phyloP scores from a whole-genome alignment of 331 rosid species.

The Rosa hybrid region DNA sequence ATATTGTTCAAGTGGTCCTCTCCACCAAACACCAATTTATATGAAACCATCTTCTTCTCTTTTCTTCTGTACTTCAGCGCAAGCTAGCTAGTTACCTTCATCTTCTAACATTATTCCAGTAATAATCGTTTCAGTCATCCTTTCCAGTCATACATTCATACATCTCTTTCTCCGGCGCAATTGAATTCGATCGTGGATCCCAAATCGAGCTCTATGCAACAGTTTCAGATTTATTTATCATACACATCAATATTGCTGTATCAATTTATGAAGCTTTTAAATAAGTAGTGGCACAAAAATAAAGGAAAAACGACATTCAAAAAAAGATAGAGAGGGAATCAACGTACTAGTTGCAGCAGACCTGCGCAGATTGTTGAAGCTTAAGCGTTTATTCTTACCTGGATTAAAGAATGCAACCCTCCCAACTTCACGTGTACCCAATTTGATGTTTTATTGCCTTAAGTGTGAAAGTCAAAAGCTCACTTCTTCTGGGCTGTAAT shows the following conservation, averaged over 20 bases:
- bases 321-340: neutral
- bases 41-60: neutral
- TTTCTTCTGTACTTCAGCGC: neutral
- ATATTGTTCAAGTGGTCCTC: neutral
- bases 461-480: neutral
- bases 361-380: neutral
- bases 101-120: neutral
- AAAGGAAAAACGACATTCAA: neutral
- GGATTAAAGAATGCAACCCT: neutral
- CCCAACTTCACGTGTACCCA: neutral
- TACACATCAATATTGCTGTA: neutral
- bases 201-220: neutral
- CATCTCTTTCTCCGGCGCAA: neutral
- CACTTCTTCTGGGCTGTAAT: neutral
- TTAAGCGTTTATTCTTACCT: neutral
- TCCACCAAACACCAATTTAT: neutral
- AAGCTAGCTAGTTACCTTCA: neutral
- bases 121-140: neutral
- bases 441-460: neutral
- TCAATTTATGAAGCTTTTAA: neutral
- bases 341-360: neutral
- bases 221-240: neutral
- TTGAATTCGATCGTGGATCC: constrained; percentile 3
- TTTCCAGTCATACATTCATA: neutral
- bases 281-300: constrained; percentile 17